These are phyloP conservation scores for Zygnema circumcarinatum DNA, from an alignment of 139 green algal genomes.

Conservation along the genomic window DNA sequence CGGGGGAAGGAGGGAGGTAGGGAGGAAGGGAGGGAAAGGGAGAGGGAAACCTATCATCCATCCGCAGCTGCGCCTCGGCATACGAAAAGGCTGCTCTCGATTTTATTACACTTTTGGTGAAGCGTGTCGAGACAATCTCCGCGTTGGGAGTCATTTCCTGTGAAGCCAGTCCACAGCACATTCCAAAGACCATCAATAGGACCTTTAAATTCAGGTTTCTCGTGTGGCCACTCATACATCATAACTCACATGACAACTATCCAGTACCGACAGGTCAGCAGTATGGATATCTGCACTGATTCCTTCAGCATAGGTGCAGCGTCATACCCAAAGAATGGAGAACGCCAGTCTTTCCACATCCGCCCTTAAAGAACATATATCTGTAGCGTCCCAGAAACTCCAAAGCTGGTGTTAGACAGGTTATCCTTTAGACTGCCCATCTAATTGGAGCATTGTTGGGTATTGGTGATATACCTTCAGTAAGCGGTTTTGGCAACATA, in stretches of 20 bases:
- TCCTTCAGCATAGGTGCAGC: too few species aligned
- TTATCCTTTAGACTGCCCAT: too few species aligned
- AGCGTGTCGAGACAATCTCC: slow-evolving; percentile 60
- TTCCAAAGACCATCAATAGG: neutral
- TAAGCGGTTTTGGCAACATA: slow-evolving; percentile 71
- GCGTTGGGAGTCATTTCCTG: slow-evolving; percentile 61
- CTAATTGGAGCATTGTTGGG: too few species aligned
- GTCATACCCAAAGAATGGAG: slow-evolving; percentile 64
- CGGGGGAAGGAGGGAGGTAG: neutral
- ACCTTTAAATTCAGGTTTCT: neutral
- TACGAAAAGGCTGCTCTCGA: slow-evolving; percentile 89
- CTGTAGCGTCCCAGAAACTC: slow-evolving; percentile 22
- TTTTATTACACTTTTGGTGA: slow-evolving; percentile 87
- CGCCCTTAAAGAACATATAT: slow-evolving; percentile 65
- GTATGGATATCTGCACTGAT: too few species aligned
- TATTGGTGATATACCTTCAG: slow-evolving; percentile 51
- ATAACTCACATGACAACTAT: too few species aligned
- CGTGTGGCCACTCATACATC: too few species aligned
- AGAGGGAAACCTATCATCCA: slow-evolving; percentile 85
- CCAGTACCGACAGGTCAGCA: too few species aligned
- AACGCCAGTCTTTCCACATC: slow-evolving; percentile 68
- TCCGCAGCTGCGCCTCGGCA: slow-evolving; percentile 85
- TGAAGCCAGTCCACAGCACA: slow-evolving; percentile 7
- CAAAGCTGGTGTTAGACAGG: neutral
- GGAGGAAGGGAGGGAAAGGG: neutral